Conservation (phyloP, 2,329 filamentous ascomycete species). For the Epichloe baconii region DNA sequence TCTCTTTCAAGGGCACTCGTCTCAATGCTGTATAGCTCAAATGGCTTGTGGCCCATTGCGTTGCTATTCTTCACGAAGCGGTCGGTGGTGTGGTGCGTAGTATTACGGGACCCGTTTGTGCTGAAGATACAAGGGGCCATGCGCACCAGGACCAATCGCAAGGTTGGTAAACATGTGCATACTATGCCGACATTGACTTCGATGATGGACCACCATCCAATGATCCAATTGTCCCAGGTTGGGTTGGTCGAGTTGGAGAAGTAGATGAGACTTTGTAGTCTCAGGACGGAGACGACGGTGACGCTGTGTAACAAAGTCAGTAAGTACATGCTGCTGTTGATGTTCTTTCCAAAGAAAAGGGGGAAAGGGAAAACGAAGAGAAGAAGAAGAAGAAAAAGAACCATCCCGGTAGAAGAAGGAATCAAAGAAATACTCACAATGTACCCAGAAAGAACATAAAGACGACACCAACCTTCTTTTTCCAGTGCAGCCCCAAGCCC, state of each 20-base stretch:
- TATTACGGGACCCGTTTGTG: background rate
- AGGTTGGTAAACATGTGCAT: conserved; percentile 5
- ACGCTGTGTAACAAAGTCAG: conserved; percentile 1
- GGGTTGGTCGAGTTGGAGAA: conserved; percentile 5
- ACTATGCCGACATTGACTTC: conserved; percentile 4
- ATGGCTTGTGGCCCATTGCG: too few relatives aligned
- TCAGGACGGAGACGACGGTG: conserved; percentile 3
- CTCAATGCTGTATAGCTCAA: too few relatives aligned
- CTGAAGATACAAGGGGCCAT: conserved; percentile 2
- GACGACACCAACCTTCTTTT: conserved; percentile 5
- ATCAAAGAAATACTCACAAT: conserved; percentile 1
- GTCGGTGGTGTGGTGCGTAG: background rate
- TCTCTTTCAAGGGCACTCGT: too few relatives aligned
- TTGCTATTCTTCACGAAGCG: background rate
- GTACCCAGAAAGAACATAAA: conserved; percentile 6
- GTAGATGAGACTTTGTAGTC: conserved; percentile 4
- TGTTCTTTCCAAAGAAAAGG: too few relatives aligned
- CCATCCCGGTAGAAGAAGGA: too few relatives aligned
- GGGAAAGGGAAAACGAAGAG: too few relatives aligned
- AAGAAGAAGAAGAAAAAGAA: background rate
- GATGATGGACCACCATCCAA: conserved; percentile 5
- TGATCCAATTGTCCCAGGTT: conserved; percentile 5
- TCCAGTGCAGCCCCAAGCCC: conserved; percentile 2
- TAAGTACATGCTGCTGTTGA: background rate
- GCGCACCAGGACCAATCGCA: conserved; percentile 5